These are phyloP conservation scores for Mycosarcoma mackinlayi DNA, from an alignment of 1,284 basidiomycete species.

Conservation along the genomic window DNA sequence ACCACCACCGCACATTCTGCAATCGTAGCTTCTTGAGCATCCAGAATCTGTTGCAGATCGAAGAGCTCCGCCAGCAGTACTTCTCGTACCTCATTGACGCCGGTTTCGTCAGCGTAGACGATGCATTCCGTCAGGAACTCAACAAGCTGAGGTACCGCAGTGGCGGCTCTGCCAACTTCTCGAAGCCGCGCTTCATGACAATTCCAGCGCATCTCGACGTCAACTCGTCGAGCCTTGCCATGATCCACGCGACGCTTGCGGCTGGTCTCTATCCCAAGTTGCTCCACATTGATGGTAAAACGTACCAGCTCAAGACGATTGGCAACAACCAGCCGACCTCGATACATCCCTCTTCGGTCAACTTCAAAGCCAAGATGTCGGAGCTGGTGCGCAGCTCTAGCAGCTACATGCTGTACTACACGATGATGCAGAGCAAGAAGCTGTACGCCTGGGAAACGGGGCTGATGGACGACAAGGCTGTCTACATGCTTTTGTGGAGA, in stretches of 20 bases:
- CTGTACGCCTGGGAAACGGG: slow-evolving; percentile 96
- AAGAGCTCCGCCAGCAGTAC: slow-evolving; percentile 94
- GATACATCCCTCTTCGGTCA: slow-evolving; percentile 83
- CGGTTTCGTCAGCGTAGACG: slow-evolving; percentile 80
- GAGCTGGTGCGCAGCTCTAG: slow-evolving; percentile 32
- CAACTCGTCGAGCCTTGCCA: slow-evolving; percentile 74
- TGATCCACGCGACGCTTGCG: slow-evolving; percentile 84
- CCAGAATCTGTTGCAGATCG: slow-evolving; percentile 92
- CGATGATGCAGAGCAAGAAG: slow-evolving; percentile 84
- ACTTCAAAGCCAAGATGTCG: slow-evolving; percentile 47
- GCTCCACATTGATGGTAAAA: slow-evolving; percentile 75
- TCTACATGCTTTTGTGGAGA: slow-evolving; percentile 92
- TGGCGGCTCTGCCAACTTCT: slow-evolving; percentile 70
- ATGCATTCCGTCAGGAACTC: slow-evolving; percentile 77
- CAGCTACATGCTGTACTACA: slow-evolving; percentile 53
- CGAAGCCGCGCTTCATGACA: slow-evolving; percentile 77
- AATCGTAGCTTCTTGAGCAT: slow-evolving; percentile 85
- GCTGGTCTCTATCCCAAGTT: slow-evolving; percentile 94
- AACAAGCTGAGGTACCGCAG: slow-evolving; percentile 71
- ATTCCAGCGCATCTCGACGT: slow-evolving; percentile 77
- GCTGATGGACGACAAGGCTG: slow-evolving; percentile 83
- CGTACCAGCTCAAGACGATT: slow-evolving; percentile 79
- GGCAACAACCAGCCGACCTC: slow-evolving; percentile 83
- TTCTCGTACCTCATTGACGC: slow-evolving; percentile 84
- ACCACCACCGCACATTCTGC: slow-evolving; percentile 75